Conservation (phyloP, 2,329 filamentous ascomycete species). For the Alternaria alternata region DNA sequence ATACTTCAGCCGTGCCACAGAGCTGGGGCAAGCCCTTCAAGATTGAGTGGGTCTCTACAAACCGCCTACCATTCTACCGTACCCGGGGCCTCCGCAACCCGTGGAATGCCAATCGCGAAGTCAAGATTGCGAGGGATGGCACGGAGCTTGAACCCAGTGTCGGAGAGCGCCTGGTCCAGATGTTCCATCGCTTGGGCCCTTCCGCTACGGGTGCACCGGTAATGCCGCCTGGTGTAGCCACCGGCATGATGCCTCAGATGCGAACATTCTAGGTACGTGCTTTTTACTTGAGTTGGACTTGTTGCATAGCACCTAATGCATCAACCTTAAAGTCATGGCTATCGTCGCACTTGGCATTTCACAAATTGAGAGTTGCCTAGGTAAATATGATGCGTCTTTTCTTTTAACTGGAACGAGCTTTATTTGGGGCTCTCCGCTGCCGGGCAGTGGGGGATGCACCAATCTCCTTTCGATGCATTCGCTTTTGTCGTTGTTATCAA, state of each 20-base stretch:
- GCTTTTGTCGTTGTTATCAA: not conserved
- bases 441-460: slow-evolving; percentile 2
- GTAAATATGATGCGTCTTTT: slow-evolving; percentile 1
- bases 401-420: not conserved
- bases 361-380: not conserved
- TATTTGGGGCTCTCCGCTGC: slow-evolving; percentile 1
- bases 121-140: slow-evolving; percentile 94
- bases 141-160: slow-evolving; percentile 89
- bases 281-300: slow-evolving; percentile 1
- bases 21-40: slow-evolving; percentile 91
- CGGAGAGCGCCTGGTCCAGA: slow-evolving; percentile 76
- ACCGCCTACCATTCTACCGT: slow-evolving; percentile 84
- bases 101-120: slow-evolving; percentile 94
- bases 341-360: not conserved
- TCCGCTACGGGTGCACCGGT: slow-evolving; percentile 32
- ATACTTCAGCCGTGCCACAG: slow-evolving; percentile 56
- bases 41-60: slow-evolving; percentile 88
- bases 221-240: slow-evolving; percentile 31
- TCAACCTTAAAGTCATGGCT: not conserved
- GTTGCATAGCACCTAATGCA: slow-evolving; percentile 13
- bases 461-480: not conserved
- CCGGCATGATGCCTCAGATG: slow-evolving; percentile 40
- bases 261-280: slow-evolving; percentile 33
- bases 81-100: slow-evolving; percentile 88
- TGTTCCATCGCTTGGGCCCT: slow-evolving; percentile 68